These are phyloP conservation scores for Coemansia sp. DNA, from an alignment of 192 early-diverging fungal species.

Conservation along the genomic window DNA sequence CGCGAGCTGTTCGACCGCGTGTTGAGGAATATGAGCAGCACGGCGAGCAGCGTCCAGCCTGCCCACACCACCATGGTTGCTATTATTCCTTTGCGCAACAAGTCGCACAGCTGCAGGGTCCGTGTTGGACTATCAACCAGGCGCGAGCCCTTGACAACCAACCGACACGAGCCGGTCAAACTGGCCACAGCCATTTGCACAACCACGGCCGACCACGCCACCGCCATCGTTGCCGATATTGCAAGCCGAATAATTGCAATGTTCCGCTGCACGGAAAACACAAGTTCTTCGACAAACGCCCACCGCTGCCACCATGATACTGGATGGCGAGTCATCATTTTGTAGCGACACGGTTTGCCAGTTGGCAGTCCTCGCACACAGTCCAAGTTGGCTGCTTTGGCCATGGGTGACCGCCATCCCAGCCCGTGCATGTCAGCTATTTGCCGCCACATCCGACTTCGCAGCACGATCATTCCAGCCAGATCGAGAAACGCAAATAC, in stretches of 20 bases:
- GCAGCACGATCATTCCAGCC: slow-evolving; percentile 37
- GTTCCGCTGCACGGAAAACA: slow-evolving; percentile 29
- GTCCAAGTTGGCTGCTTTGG: not conserved
- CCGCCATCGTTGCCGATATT: slow-evolving; percentile 16
- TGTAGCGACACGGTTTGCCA: slow-evolving; percentile 13
- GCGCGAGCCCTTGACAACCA: slow-evolving; percentile 6
- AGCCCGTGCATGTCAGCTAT: slow-evolving; percentile 13
- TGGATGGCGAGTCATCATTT: not conserved
- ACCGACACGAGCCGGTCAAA: slow-evolving; percentile 32
- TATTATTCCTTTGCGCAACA: slow-evolving; percentile 36
- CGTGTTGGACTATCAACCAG: not conserved
- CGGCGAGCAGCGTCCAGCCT: slow-evolving; percentile 30
- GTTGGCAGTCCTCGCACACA: not conserved
- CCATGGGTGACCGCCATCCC: slow-evolving; percentile 22
- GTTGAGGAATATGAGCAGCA: slow-evolving; percentile 32
- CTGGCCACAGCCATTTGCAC: slow-evolving; percentile 33
- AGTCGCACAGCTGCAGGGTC: slow-evolving; percentile 15
- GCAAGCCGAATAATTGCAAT: slow-evolving; percentile 34
- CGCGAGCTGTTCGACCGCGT: slow-evolving; percentile 15
- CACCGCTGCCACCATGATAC: slow-evolving; percentile 40
- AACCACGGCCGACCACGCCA: slow-evolving; percentile 28
- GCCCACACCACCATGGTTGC: slow-evolving; percentile 24
- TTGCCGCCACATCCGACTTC: slow-evolving; percentile 43
- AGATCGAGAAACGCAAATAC: slow-evolving; percentile 40
- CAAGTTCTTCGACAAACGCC: slow-evolving; percentile 36